Evolutionary conservation across 345 rosid genomes (phyloP).

Genomic region (Ceriops zippeliana): DNA sequence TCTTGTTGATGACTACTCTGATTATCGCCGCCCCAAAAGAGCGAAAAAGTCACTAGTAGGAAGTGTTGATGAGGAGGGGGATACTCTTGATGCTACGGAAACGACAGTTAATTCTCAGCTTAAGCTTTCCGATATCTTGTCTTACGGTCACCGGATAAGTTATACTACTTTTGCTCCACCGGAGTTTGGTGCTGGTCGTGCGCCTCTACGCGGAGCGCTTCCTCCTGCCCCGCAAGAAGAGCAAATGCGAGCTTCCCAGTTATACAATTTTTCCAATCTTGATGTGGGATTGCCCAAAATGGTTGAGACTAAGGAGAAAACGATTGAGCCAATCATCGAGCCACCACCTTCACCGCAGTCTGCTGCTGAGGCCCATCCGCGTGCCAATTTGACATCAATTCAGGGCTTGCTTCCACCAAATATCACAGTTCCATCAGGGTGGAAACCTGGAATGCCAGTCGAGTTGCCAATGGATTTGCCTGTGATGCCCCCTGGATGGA

Average conservation of each 20-base stretch:
- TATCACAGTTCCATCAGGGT: slow-evolving; percentile 67
- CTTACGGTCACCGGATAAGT: slow-evolving; percentile 84
- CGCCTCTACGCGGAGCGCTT: slow-evolving; percentile 86
- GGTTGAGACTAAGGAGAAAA: slow-evolving; percentile 48
- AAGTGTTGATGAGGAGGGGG: slow-evolving; percentile 22
- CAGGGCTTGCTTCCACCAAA: slow-evolving; percentile 63
- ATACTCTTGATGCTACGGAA: slow-evolving; percentile 28
- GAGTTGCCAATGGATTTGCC: slow-evolving; percentile 68
- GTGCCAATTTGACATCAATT: slow-evolving; percentile 43
- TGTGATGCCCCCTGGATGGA: slow-evolving; percentile 86
- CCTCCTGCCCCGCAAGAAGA: slow-evolving; percentile 99
- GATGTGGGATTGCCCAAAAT: slow-evolving; percentile 81
- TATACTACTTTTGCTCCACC: slow-evolving; percentile 96
- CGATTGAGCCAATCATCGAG: slow-evolving; percentile 66
- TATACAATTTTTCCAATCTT: slow-evolving; percentile 73
- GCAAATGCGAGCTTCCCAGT: slow-evolving; percentile 92
- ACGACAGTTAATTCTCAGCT: slow-evolving; percentile 79
- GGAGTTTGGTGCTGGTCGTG: slow-evolving; percentile 81
- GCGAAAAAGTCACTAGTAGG: slow-evolving; percentile 16
- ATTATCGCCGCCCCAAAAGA: slow-evolving; percentile 68
- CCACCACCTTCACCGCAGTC: slow-evolving; percentile 35
- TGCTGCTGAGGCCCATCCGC: slow-evolving; percentile 29
- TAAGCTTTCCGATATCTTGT: slow-evolving; percentile 64
- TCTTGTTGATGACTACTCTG: slow-evolving; percentile 79
- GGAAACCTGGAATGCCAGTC: slow-evolving; percentile 98